phyloP scores from a whole-genome alignment of 768 basidiomycete species.

The Crepidotus variabilis region DNA sequence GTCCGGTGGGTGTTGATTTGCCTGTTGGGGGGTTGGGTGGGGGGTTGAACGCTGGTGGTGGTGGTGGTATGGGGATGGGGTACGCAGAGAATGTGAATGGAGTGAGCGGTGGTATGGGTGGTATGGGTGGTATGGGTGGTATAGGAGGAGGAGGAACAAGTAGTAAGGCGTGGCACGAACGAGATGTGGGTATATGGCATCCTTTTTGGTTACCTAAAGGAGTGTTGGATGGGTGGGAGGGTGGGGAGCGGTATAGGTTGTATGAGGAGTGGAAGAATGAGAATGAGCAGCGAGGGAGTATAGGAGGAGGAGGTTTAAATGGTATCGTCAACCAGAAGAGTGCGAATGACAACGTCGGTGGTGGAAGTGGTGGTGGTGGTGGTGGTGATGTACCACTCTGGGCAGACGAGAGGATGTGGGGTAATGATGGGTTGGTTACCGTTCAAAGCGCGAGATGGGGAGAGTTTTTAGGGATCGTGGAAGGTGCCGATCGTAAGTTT shows the following conservation, averaged over 20 bases:
- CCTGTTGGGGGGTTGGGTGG: constrained; percentile 90
- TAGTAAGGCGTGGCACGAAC: background rate
- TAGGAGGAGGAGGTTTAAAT: too few relatives aligned
- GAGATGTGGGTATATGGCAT: constrained; percentile 71
- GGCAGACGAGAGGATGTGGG: constrained; percentile 57
- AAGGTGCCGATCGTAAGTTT: constrained; percentile 74
- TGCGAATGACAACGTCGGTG: background rate
- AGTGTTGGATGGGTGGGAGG: constrained; percentile 84
- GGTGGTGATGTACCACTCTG: constrained; percentile 32
- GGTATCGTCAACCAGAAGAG: too few relatives aligned
- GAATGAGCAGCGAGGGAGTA: constrained; percentile 3
- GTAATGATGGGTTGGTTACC: constrained; percentile 90
- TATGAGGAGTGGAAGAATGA: constrained; percentile 34
- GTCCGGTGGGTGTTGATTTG: constrained; percentile 67
- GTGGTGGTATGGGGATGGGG: too few relatives aligned
- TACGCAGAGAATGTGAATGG: too few relatives aligned
- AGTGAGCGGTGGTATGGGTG: too few relatives aligned
- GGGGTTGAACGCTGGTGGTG: constrained; percentile 37
- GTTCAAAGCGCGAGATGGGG: constrained; percentile 96
- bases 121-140: too few relatives aligned
- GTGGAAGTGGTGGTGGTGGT: background rate
- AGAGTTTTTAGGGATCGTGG: constrained; percentile 86
- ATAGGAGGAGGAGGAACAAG: too few relatives aligned
- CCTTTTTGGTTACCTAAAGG: constrained; percentile 97
- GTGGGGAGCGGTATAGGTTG: constrained; percentile 45